Evolutionary conservation across 1,139 yeast genomes (phyloP).

Genomic region (Diutina ranongensis): DNA sequence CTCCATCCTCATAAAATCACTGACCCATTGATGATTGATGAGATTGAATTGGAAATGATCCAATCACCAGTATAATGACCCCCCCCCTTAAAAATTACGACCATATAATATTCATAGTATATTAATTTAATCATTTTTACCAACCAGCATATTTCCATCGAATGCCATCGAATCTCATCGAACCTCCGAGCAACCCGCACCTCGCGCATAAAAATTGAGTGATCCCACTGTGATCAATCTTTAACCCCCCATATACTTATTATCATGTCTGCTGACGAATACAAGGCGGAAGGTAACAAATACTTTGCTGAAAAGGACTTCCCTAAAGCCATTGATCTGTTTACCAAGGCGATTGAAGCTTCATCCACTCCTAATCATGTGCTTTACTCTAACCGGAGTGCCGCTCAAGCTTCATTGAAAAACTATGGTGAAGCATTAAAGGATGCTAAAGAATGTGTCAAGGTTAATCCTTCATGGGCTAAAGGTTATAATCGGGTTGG

Average conservation of each 20-base stretch:
- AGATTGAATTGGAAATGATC: neutral
- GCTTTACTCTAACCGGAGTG: conserved; percentile 88
- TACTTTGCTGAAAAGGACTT: conserved; percentile 85
- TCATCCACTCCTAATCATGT: conserved; percentile 81
- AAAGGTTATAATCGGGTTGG: conserved; percentile 92
- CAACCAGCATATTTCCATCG: neutral
- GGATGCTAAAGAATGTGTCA: conserved; percentile 77
- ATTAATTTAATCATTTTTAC: neutral
- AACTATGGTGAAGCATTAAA: conserved; percentile 61
- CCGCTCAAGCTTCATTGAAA: conserved; percentile 72
- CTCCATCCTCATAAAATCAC: conserved; percentile 12
- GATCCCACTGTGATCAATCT: neutral
- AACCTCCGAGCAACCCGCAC: neutral
- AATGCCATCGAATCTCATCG: neutral
- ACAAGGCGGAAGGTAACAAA: conserved; percentile 77
- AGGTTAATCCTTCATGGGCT: conserved; percentile 78
- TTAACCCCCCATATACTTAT: neutral
- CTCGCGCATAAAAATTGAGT: neutral
- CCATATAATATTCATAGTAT: neutral
- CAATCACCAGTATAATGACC: neutral
- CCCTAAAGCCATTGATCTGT: conserved; percentile 64
- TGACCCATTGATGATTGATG: neutral
- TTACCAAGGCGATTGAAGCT: conserved; percentile 82
- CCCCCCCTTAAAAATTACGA: neutral
- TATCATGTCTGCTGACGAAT: conserved; percentile 52